Conservation (phyloP, 345 rosid genomes). For the Litchi chinensis region DNA sequence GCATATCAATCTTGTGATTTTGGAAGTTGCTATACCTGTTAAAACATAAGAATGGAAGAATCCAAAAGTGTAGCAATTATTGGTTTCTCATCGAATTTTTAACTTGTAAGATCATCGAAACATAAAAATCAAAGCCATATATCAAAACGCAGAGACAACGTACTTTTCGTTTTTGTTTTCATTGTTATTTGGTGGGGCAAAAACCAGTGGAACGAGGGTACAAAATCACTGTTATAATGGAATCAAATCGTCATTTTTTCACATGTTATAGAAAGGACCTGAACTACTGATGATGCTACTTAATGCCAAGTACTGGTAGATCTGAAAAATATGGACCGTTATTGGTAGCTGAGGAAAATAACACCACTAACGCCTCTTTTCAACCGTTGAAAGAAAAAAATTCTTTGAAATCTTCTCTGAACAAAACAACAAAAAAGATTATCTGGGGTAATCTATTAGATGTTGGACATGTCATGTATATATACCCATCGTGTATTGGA, state of each 20-base stretch:
- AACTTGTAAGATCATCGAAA: background rate
- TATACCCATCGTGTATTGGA: no score
- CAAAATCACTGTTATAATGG: background rate
- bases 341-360: background rate
- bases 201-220: background rate
- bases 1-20: no score
- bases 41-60: background rate
- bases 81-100: background rate
- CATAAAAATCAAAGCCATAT: no score
- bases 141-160: background rate
- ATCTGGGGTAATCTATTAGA: no score
- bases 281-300: background rate
- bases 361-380: no score
- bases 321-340: background rate
- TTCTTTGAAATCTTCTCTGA: no score
- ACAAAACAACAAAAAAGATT: no score
- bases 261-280: background rate
- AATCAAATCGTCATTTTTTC: background rate
- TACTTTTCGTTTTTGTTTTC: background rate
- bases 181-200: background rate
- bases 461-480: no score
- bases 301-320: background rate
- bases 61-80: background rate
- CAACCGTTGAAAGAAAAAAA: no score
- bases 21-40: background rate